Base-by-base conservation (phyloP, 306 rosid genomes). In the Sicyos baderoa region DNA sequence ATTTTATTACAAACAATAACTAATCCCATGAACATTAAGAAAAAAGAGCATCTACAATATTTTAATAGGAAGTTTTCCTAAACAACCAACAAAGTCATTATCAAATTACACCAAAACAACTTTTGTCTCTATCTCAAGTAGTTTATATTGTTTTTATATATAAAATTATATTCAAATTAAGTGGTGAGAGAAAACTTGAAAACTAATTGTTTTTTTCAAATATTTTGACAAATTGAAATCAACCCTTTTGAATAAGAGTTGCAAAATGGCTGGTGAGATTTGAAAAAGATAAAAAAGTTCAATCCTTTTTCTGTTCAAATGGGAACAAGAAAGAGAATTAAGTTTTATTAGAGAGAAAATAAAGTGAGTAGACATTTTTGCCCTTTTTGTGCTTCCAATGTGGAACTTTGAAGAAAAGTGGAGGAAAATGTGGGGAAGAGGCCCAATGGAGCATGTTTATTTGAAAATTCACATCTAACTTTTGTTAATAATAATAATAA, bases 391-490 rank as follows among this genome's bases (percentile, higher is more conserved):
- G 67, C 2, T 62, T 62, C 4, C 35, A 29, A 29, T 4, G 4
- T 29, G 35, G 35, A 29, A 29, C 35, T 29, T 29, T 29, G 16
- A 61, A 35, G 25, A 61, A 35, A 35, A 61, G 49, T n/a, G 9
- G 2, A 59, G 65, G 65, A 59, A 59, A 37, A 61, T 32, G 49
- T n/a, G 68, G 42, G 23, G 48, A 35, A 61, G 67, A 62, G 49
- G 17, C 68, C 50, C n/a, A 17, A n/a, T n/a, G 68, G 25, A 17
- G 68, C 68, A 62, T 21, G 29, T 37, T 62, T 62, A 37, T 62
- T 62, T 37, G 29, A 62, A 62, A 37, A 37, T 61, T 17, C 15
- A 8, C 11, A 62, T 51, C 50, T 37, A 62, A 62, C 68, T 16
- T 25, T 57, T 1, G 3, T 17, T 19, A 56, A 23, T 9, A 56